Conservation (phyloP, 23 red algal species). For the Gracilaria vermiculophylla region DNA sequence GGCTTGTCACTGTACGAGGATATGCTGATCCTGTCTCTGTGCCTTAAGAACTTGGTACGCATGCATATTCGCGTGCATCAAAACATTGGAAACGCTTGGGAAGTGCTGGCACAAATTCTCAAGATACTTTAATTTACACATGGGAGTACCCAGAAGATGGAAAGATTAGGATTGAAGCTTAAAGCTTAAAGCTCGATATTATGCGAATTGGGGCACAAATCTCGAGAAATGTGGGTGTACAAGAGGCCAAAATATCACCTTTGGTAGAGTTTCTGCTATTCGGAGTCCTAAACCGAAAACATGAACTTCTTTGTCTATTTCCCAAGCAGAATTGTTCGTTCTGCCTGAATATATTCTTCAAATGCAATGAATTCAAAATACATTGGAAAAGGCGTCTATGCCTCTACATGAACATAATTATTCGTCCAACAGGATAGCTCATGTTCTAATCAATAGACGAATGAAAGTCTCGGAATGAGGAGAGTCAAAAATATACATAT, state of each 20-base stretch:
- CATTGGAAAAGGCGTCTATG: not conserved
- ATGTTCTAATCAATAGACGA: not conserved
- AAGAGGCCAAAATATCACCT: not conserved
- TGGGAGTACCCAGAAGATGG: not conserved
- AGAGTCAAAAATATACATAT: not conserved
- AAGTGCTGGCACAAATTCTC: not conserved
- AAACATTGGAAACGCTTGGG: conserved; percentile 16
- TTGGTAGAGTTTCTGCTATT: not conserved
- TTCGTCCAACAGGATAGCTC: not conserved
- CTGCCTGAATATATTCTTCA: not conserved
- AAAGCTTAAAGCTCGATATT: not conserved
- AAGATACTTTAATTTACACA: not conserved
- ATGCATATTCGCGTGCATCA: not conserved
- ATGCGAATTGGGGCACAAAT: not conserved
- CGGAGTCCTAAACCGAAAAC: conserved; percentile 11
- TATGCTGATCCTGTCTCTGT: not conserved
- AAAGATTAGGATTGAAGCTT: not conserved
- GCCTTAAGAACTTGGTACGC: not conserved
- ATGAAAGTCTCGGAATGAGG: not conserved
- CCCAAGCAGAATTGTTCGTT: not conserved
- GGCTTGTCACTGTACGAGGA: not conserved
- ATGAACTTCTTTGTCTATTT: not conserved
- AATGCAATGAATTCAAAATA: not conserved
- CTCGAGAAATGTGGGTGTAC: not conserved
- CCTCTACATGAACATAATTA: not conserved